Evolutionary conservation across 768 basidiomycete genomes (phyloP), one percentile per base, ranked within the genome.

Genomic region (Amanita phalloides): DNA sequence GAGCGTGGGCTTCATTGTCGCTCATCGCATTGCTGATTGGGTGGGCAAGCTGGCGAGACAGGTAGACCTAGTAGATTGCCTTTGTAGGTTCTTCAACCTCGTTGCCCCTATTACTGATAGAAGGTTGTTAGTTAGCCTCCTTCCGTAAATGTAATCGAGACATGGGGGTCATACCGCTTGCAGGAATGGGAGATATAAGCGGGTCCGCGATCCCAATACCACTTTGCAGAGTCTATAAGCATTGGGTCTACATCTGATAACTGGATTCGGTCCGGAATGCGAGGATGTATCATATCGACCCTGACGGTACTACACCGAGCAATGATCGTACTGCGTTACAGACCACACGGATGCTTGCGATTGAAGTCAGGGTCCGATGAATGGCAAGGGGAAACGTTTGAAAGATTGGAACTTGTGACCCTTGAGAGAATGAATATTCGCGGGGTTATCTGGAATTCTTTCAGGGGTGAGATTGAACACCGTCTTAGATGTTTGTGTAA

Each of bases 1-100:
- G 65, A 38, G 56, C 66, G 33, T 70, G 69, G 69, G 56, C 56
- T 3, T 62, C 64, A 13, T 45, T 69, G 6, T 54, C 48, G 14
- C 37, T 65, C 23, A 43, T 71, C 3, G 66, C 59, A 0, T 41
- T 56, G 10, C 59, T 71, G 3, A 60, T 68, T 3, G 65, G 61
- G 1, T 69, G 66, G 65, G 67, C 61, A 17, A 25, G 30, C 32
- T 50, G 49, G 49, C 39, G 28, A 28, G 48, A 26, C 13, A 49
- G 41, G 9, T 49, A 41, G 37, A 45, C 26, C 6, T 23, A 26
- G 21, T 14, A n/a, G 43, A n/a, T n/a, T 21, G 14, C 23, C n/a
- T 8, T 45, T 28, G 30, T 45, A 26, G 45, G 46, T 36, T 36
- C 46, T n/a, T 48, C 32, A 35, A 17, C 10, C 11, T 48, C 21